A percentile compares a stretch with the other conserved stretches of the same genome.
Evolutionary conservation across 2,329 filamentous ascomycete genomes (phyloP).

Genomic region (Fusarium tupiense): DNA sequence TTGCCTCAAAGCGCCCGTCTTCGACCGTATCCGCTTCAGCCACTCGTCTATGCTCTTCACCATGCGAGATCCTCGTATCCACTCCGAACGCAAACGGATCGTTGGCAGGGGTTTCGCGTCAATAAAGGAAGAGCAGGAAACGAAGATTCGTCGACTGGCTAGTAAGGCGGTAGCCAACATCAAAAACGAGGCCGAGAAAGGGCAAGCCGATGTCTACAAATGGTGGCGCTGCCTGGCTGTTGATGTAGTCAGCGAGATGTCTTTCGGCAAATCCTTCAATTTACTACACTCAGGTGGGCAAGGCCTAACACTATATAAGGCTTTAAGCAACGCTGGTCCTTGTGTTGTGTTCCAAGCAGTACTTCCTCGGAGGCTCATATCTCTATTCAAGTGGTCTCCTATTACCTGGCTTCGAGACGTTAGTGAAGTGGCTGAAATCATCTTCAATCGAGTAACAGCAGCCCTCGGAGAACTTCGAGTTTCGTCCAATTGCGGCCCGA

Average conservation of each 20-base stretch:
- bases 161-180: neutral
- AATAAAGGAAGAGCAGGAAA: neutral
- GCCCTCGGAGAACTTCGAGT: neutral
- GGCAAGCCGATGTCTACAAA: constrained; percentile 3
- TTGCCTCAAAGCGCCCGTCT: constrained; percentile 5
- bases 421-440: neutral
- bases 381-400: neutral
- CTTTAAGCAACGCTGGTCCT: neutral
- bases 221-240: constrained; percentile 17
- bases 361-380: neutral
- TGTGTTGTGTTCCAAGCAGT: constrained; percentile 2
- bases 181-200: neutral
- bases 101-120: neutral
- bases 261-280: neutral
- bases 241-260: constrained; percentile 7
- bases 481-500: neutral
- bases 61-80: constrained; percentile 3
- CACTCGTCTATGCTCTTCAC: constrained; percentile 8
- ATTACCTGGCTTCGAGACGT: neutral
- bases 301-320: neutral
- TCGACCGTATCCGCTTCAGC: constrained; percentile 8
- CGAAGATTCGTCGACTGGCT: neutral
- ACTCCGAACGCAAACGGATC: neutral
- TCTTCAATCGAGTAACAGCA: neutral
- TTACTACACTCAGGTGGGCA: neutral